Evolutionary conservation across 148 eudicot species (phyloP), one percentile per base, ranked within the genome.

Genomic region (Amaranthus cruentus): DNA sequence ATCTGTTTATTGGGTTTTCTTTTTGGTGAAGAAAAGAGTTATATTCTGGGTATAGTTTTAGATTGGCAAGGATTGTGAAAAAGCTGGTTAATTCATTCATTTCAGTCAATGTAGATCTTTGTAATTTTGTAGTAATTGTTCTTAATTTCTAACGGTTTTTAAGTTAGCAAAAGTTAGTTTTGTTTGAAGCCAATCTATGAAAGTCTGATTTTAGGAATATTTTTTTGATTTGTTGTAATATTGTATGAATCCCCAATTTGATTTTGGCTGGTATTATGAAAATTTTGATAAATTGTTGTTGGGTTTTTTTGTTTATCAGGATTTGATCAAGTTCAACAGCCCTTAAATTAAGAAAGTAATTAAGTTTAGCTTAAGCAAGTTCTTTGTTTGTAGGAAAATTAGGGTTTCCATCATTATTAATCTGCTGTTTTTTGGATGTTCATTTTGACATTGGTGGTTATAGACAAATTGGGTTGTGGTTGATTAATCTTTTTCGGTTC

Each of bases 281-380:
- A 28, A 28, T 28, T 28, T 28, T 28, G 38, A 28, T 28, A 28
- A 28, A 28, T 28, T 28, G 38, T 9, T 54, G 38, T 9, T 10
- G 48, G 55, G 13, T 38, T 6, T 21, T 50, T 67, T 21, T n/a
- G 12, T 28, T 53, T 60, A 14, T 74, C 81, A 79, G 81, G 74
- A 68, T 14, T 62, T 63, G 80, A 71, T 53, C 48, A 47, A 54
- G 48, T 61, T 28, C 4, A 28, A 66, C 43, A 6, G 43, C 38
- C 38, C 38, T 28, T 28, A 28, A 28, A 28, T 0, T 0, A 28
- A 28, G 38, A 28, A 38, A 71, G 79, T 54, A 18, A 71, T 72
- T 77, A 28, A 28, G 57, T 21, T 61, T 60, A 15, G 50, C 63
- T 72, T 55, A 38, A 62, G 58, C 11, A 54, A 59, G 68, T 18